phyloP scores from a whole-genome alignment of 2,329 filamentous ascomycete genomes.

The Gaeumannomyces sp. region DNA sequence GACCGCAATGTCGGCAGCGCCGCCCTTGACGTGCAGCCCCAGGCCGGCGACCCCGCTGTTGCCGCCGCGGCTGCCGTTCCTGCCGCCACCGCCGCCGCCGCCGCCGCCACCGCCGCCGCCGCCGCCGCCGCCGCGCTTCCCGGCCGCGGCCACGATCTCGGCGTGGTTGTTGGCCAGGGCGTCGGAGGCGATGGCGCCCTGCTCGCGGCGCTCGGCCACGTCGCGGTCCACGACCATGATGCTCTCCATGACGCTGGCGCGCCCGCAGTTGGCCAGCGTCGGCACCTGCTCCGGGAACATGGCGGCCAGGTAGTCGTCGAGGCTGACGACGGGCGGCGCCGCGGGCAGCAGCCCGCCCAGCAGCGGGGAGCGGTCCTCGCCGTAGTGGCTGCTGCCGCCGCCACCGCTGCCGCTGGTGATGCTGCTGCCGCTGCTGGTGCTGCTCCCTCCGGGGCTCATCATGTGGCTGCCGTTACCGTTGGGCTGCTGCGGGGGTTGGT shows the following conservation, averaged over 20 bases:
- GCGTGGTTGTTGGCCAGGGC: slow-evolving; percentile 14
- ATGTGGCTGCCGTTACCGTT: not conserved
- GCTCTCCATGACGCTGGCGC: slow-evolving; percentile 25
- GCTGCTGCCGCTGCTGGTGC: not conserved
- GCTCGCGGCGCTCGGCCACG: slow-evolving; percentile 34
- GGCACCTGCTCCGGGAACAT: slow-evolving; percentile 27
- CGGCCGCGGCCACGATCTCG: not conserved
- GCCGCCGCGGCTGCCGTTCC: slow-evolving; percentile 12
- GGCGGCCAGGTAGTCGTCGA: slow-evolving; percentile 31
- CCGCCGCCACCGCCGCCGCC: slow-evolving; percentile 9
- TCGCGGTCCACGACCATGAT: slow-evolving; percentile 32
- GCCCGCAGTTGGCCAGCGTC: slow-evolving; percentile 16
- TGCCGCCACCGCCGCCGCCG: slow-evolving; percentile 1
- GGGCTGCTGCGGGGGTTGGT: not conserved
- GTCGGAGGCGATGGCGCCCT: slow-evolving; percentile 31
- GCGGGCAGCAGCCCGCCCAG: slow-evolving; percentile 10
- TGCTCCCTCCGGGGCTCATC: not conserved
- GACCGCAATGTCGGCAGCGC: not conserved
- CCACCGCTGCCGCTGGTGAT: not conserved
- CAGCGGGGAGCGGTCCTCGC: slow-evolving; percentile 7
- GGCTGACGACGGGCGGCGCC: slow-evolving; percentile 15
- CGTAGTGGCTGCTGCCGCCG: not conserved
- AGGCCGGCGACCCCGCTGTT: not conserved
- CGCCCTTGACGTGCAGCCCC: not conserved
- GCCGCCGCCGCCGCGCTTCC: not conserved